Conservation (phyloP, 805 yeast species). For the Zygosaccharomyces bailii region DNA sequence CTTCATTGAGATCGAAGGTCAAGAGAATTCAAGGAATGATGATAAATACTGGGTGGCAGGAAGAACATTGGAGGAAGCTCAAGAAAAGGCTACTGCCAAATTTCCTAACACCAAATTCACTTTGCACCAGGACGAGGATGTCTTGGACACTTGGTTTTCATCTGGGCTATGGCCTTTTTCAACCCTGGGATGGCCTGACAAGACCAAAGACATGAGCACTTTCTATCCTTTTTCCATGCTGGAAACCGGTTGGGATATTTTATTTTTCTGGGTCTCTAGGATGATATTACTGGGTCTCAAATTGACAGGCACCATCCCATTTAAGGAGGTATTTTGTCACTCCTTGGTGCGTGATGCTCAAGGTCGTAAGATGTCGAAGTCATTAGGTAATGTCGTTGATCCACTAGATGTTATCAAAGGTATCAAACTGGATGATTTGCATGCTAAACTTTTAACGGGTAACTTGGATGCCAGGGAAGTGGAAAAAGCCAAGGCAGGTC, state of each 20-base stretch:
- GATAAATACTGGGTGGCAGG: constrained; percentile 90
- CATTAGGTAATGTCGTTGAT: constrained; percentile 94
- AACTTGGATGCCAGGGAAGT: constrained; percentile 88
- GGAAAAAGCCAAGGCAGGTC: constrained; percentile 83
- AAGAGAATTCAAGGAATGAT: constrained; percentile 55
- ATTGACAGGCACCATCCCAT: constrained; percentile 87
- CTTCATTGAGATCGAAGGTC: constrained; percentile 76
- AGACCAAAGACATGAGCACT: constrained; percentile 64
- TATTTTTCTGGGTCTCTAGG: constrained; percentile 98
- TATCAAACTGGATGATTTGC: constrained; percentile 73
- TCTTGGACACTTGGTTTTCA: constrained; percentile 97
- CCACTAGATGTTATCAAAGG: constrained; percentile 93
- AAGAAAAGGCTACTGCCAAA: constrained; percentile 67
- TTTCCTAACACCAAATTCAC: constrained; percentile 69
- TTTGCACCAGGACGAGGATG: constrained; percentile 95
- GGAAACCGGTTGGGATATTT: constrained; percentile 99
- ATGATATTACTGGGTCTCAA: constrained; percentile 91
- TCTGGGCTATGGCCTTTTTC: constrained; percentile 98
- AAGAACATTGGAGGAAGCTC: constrained; percentile 76
- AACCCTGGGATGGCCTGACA: constrained; percentile 93
- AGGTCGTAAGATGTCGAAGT: constrained; percentile 98
- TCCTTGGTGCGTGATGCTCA: constrained; percentile 98
- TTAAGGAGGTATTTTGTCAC: constrained; percentile 96
- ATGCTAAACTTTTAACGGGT: constrained; percentile 72
- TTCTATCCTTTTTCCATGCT: constrained; percentile 91